A percentile compares a stretch with the other conserved stretches of the same genome.
phyloP scores from a whole-genome alignment of 352 stramenopile genomes.

The Phytopythium montanum region DNA sequence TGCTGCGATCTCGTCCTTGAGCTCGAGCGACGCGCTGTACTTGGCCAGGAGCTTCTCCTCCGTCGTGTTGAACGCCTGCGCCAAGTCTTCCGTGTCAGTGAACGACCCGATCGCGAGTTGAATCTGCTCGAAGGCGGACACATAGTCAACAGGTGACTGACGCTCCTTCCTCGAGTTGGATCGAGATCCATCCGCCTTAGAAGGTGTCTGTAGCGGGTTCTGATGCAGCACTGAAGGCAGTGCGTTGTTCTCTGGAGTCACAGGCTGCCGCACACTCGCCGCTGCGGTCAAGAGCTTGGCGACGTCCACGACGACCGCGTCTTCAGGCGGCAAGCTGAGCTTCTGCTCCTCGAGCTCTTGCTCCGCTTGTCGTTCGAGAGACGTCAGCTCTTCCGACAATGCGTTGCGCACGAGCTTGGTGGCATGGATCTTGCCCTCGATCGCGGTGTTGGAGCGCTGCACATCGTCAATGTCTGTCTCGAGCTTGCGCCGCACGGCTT shows the following conservation, averaged over 20 bases:
- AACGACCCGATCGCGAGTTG: background rate
- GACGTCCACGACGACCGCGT: constrained; percentile 60
- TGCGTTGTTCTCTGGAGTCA: background rate
- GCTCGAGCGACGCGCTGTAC: constrained; percentile 47
- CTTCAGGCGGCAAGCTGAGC: constrained; percentile 57
- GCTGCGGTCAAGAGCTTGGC: constrained; percentile 48
- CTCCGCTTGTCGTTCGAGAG: constrained; percentile 56
- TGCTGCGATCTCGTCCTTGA: constrained; percentile 43
- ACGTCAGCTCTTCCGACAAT: constrained; percentile 45
- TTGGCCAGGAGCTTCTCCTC: constrained; percentile 67
- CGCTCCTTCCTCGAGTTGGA: background rate
- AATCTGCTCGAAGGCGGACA: background rate
- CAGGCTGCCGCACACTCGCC: background rate
- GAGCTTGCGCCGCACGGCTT: constrained; percentile 56
- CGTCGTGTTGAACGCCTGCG: constrained; percentile 22
- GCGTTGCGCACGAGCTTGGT: constrained; percentile 46
- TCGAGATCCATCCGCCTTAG: background rate
- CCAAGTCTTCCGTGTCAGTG: background rate
- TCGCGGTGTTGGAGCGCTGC: constrained; percentile 23
- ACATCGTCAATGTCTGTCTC: constrained; percentile 58
- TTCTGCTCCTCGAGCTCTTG: constrained; percentile 45
- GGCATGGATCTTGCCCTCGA: constrained; percentile 43
- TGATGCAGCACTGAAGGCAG: background rate
- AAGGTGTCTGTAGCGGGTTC: background rate
- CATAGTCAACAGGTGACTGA: background rate